Base-by-base conservation (phyloP, 352 stramenopile species). In the Hyaloperonospora arabidopsidis region DNA sequence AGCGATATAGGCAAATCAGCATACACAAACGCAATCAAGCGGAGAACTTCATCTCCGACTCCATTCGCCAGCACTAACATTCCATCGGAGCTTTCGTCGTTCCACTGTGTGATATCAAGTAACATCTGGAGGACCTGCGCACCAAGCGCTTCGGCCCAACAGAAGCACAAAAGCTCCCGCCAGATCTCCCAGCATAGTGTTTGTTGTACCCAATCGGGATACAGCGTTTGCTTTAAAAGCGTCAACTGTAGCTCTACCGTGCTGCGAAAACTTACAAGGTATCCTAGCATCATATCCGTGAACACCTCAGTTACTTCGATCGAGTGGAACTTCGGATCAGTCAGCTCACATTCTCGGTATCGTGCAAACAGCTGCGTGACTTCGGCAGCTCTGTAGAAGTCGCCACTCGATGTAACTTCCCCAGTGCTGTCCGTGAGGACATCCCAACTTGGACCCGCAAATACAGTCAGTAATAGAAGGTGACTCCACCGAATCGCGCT, bases 161-260 rank as follows among this genome's bases (percentile, higher is more conserved):
- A 66, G 38, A 64, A 78, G 49, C 72, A 86, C 47, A 87, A 21
- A 6, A 85, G 48, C 56, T 87, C 74, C 21, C 67, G 67, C 77
- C 77, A 87, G 2, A 84, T 43, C 21, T 74, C 67, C 68, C 67
- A 84, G 45, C 79, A 54, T 32, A 87, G 11, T 1, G 60, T 61
- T 15, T 67, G 72, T 32, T 79, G 73, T 5, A 49, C 56, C 35
- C 67, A 64, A 34, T 73, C 51, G 0, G 73, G 71, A 59, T 79
- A 72, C 23, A 83, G 45, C 8, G 71, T 75, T 45, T 86, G 73
- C 38, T 86, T 71, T 12, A 84, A 5, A 13, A 87, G 52, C 3
- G 68, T 68, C 0, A 86, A 43, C 49, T 87, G 68, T 23, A 87
- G 47, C 25, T 68, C 49, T 14, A 62, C 40, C 1, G 74, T 49